Percentiles rank a stretch among this genome's conserved stretches.
These are phyloP conservation scores for Camelina hispida DNA, from an alignment of 345 rosid species.

Conservation along the genomic window DNA sequence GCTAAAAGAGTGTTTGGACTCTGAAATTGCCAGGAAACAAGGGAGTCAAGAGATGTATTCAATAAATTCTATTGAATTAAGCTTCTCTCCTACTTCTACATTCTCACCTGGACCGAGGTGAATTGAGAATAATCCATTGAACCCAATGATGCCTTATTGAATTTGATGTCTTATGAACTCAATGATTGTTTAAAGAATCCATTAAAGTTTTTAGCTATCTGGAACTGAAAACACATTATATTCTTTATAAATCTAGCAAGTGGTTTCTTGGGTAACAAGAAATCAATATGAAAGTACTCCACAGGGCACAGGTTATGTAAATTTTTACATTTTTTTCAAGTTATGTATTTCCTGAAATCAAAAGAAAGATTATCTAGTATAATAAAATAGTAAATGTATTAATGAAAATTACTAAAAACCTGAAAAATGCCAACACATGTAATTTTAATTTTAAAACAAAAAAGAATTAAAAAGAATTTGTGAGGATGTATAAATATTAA, in stretches of 20 bases:
- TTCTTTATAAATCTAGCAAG: background rate
- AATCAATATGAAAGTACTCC: no score
- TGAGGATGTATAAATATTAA: no score
- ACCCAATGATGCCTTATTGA: no score
- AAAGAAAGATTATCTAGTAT: no score
- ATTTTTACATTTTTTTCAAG: no score
- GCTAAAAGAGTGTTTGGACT: slow-evolving; percentile 47
- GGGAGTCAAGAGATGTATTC: slow-evolving; percentile 19
- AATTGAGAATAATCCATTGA: background rate
- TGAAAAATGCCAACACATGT: no score
- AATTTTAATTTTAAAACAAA: no score
- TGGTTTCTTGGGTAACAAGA: background rate
- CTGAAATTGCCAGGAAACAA: slow-evolving; percentile 43
- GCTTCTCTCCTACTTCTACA: slow-evolving; percentile 18
- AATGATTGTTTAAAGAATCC: background rate
- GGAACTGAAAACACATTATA: background rate
- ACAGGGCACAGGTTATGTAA: no score
- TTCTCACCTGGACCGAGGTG: slow-evolving; percentile 36
- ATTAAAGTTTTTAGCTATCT: background rate
- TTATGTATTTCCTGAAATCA: no score
- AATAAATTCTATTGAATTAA: slow-evolving; percentile 34
- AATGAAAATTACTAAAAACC: no score
- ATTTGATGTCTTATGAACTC: background rate
- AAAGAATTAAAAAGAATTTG: no score
- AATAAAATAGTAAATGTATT: no score